phyloP scores from a whole-genome alignment of 345 rosid genomes.

The Barbarea vulgaris region DNA sequence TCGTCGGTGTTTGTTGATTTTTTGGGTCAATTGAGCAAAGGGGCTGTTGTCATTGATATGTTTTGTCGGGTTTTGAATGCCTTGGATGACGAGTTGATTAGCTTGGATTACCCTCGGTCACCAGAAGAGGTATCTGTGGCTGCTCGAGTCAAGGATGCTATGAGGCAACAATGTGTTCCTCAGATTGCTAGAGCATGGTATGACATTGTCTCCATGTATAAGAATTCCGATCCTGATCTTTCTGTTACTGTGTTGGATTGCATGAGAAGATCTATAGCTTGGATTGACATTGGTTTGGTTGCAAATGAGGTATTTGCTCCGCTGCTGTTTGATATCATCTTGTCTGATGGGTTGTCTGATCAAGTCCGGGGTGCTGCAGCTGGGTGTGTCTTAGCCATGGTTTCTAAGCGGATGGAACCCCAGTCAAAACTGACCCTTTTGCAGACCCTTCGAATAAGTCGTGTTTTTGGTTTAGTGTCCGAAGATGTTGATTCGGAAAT shows the following conservation, averaged over 20 bases:
- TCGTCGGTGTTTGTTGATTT: conserved; percentile 76
- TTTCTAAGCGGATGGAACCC: conserved; percentile 87
- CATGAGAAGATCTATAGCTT: conserved; percentile 81
- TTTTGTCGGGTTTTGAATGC: conserved; percentile 89
- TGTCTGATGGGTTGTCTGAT: conserved; percentile 63
- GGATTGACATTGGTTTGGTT: conserved; percentile 91
- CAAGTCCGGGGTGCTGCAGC: conserved; percentile 85
- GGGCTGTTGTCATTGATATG: conserved; percentile 77
- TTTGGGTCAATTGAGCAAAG: conserved; percentile 64
- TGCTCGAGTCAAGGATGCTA: conserved; percentile 83
- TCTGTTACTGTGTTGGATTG: conserved; percentile 72
- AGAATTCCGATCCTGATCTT: conserved; percentile 69
- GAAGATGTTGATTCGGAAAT: conserved; percentile 69
- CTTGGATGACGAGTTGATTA: conserved; percentile 85
- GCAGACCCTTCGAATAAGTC: conserved; percentile 65
- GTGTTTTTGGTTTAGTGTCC: conserved; percentile 66
- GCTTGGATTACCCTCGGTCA: conserved; percentile 81
- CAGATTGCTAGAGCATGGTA: conserved; percentile 92
- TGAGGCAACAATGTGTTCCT: conserved; percentile 92
- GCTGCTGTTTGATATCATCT: conserved; percentile 70
- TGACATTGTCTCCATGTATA: conserved; percentile 64
- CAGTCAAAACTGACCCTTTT: conserved; percentile 69
- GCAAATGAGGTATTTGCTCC: conserved; percentile 76
- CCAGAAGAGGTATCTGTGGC: conserved; percentile 69
- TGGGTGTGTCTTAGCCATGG: conserved; percentile 81